These are phyloP conservation scores for Thermochaetoides dissita DNA, from an alignment of 2,329 filamentous ascomycete species.

Conservation along the genomic window DNA sequence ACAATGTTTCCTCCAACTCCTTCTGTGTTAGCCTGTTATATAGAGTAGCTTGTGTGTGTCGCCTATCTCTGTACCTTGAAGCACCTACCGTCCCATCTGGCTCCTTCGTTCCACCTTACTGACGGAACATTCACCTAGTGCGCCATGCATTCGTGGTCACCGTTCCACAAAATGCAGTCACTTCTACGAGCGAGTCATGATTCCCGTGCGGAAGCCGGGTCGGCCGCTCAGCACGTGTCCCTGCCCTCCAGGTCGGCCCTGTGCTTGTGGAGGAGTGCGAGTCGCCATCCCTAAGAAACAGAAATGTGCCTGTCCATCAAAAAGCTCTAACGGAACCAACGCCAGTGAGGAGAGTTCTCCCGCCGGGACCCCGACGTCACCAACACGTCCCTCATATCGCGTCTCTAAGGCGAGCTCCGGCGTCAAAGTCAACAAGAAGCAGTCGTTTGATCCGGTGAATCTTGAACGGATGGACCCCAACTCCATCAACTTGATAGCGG, in stretches of 20 bases:
- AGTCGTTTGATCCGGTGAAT: conserved; percentile 33
- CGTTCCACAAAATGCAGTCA: conserved; percentile 64
- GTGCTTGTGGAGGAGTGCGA: conserved; percentile 49
- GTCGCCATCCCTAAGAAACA: conserved; percentile 47
- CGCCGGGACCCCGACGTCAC: conserved; percentile 22
- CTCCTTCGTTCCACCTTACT: conserved; percentile 3
- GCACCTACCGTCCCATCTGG: no score
- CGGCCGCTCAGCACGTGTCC: conserved; percentile 57
- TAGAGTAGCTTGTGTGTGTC: no score
- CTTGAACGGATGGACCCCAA: conserved; percentile 40
- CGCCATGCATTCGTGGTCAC: conserved; percentile 63
- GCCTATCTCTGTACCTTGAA: no score
- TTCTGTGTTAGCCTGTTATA: no score
- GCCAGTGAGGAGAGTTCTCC: conserved; percentile 13
- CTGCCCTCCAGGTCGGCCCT: conserved; percentile 47
- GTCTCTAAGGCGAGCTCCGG: conserved; percentile 29
- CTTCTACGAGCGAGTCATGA: conserved; percentile 50
- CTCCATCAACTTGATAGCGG: conserved; percentile 34
- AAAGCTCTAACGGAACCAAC: conserved; percentile 6
- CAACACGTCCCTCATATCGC: conserved; percentile 27
- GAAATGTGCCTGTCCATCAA: conserved; percentile 34
- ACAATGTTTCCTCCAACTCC: no score
- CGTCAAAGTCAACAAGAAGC: conserved; percentile 27
- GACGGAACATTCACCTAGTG: conserved; percentile 29
- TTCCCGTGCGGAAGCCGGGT: conserved; percentile 58